Base-by-base conservation (phyloP, 768 basidiomycete species). In the Phanerochaete sordida region DNA sequence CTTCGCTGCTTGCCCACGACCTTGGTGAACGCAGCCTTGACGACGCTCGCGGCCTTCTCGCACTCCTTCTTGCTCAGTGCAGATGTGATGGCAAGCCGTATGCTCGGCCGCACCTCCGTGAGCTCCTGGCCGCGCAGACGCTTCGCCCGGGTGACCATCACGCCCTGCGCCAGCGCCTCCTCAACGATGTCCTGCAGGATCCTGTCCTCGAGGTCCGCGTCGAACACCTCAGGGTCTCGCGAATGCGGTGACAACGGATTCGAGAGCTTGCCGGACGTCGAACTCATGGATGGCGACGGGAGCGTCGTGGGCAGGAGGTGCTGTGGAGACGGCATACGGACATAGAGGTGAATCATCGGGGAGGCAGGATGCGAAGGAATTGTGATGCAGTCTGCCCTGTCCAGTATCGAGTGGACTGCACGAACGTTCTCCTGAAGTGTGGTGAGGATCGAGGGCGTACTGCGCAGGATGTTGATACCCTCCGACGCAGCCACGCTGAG, bases 181-280 rank as follows among this genome's bases (percentile, higher is more conserved):
- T 98, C 96, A 15, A 98, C 94, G 13, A 98, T 85, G 55, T 96
- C 93, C 74, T 98, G 95, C 65, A 99, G 70, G 26, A 93, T 58
- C 43, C 78, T 76, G 69, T 98, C 95, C 72, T 98, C 95, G 15
- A 71, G 71, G 23, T 81, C 83, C 47, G 82, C 75, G 64, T 91
- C 83, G 68, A 81, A 82, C 19, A 70, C 72, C 8, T 69, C 68
- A 1, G 77, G 74, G 27, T 84, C 82, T 37, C 81, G 76, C 0
- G 83, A 76, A 0, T 76, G 68, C 0, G 79, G 70, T 0, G 81
- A 78, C 1, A 73, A 65, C 0, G 83, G 82, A 66, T 86, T 84
- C 4, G 81, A 80, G 19, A 74, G 76, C 66, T 83, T 80, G 35
- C 69, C 52, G 12, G 68, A 55, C 27, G 59, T 37, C 61, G 64